Evolutionary conservation across 257 asterid species (phyloP).

Genomic region (Craterostigma plantagineum): DNA sequence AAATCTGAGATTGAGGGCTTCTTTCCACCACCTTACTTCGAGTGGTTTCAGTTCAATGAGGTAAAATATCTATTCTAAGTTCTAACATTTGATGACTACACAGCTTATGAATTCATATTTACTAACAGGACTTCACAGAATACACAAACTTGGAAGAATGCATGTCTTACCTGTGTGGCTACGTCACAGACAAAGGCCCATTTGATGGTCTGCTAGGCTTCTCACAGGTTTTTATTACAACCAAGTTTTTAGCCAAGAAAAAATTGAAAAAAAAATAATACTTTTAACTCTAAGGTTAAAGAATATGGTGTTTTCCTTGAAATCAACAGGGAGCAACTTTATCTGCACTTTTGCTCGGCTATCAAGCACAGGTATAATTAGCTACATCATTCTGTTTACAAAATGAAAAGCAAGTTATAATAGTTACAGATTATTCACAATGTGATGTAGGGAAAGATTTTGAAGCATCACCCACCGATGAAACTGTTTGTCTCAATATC

Average conservation of each 20-base stretch:
- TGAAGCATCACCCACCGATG: constrained; percentile 34
- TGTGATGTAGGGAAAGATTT: constrained; percentile 38
- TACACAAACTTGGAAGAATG: constrained; percentile 47
- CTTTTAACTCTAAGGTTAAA: not conserved
- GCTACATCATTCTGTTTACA: not conserved
- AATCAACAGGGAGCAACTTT: constrained; percentile 36
- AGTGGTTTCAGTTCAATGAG: constrained; percentile 53
- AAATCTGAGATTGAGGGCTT: constrained; percentile 52
- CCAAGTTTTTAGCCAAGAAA: not conserved
- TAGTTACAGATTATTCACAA: not conserved
- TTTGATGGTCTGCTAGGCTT: constrained; percentile 55
- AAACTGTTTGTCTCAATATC: constrained; percentile 37
- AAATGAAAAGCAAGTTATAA: not conserved
- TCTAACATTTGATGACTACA: not conserved
- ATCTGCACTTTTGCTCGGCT: constrained; percentile 37
- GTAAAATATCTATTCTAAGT: constrained; percentile 7
- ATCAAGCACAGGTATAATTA: constrained; percentile 34
- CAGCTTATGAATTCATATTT: not conserved
- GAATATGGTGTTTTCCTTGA: not conserved
- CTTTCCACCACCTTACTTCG: constrained; percentile 54
- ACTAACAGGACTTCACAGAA: constrained; percentile 38
- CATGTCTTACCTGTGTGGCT: constrained; percentile 28
- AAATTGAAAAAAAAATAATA: not conserved
- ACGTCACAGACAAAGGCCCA: constrained; percentile 36
- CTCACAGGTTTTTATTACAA: constrained; percentile 27